Conservation (phyloP, 768 basidiomycete species). For the Tephrocybe sp. region DNA sequence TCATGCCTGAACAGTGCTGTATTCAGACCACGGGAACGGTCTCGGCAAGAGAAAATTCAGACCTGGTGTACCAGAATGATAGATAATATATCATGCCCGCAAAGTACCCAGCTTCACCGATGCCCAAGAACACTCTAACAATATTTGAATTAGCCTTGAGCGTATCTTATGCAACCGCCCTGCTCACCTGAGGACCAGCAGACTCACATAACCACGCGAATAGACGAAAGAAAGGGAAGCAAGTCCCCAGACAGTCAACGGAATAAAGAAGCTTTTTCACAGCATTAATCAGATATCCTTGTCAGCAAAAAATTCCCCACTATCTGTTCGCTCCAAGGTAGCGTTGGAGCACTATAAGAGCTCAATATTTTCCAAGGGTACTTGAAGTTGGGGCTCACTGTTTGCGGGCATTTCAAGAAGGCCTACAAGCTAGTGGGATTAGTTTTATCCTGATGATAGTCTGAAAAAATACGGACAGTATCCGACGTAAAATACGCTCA, state of each 20-base stretch:
- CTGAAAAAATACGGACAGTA: conserved; percentile 40
- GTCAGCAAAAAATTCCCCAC: conserved; percentile 25
- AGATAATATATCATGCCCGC: conserved; percentile 63
- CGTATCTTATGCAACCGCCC: background rate
- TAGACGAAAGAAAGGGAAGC: conserved; percentile 53
- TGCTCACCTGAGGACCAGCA: conserved; percentile 47
- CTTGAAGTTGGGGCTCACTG: conserved; percentile 24
- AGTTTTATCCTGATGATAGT: too few relatives aligned
- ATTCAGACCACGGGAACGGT: background rate
- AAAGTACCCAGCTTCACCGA: conserved; percentile 62
- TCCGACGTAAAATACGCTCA: conserved; percentile 61
- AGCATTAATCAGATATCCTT: background rate
- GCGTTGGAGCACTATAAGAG: conserved; percentile 48
- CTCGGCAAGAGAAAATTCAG: background rate
- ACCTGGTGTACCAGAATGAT: conserved; percentile 57
- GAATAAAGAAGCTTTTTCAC: conserved; percentile 51
- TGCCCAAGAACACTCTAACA: conserved; percentile 47
- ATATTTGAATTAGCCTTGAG: background rate
- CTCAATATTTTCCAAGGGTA: background rate
- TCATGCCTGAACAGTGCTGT: conserved; percentile 35
- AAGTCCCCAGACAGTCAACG: conserved; percentile 54
- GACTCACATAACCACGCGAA: conserved; percentile 49
- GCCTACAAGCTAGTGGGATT: conserved; percentile 18
- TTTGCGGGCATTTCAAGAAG: conserved; percentile 60
- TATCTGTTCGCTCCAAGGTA: conserved; percentile 59